phyloP scores from a whole-genome alignment of 2,329 filamentous ascomycete genomes.

The Aspergillus aculeatus region DNA sequence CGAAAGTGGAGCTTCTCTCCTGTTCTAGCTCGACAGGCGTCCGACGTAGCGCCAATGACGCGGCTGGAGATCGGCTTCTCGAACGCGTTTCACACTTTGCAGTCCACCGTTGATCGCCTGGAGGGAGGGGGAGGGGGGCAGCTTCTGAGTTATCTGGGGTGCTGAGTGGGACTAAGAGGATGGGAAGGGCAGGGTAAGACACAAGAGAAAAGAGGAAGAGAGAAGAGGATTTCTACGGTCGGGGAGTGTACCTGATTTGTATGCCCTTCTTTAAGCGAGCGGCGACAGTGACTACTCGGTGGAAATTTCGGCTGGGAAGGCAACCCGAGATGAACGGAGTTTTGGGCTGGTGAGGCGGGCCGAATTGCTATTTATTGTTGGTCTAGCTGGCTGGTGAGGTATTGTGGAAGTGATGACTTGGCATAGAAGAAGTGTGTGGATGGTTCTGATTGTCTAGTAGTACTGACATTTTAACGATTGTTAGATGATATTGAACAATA shows the following conservation, averaged over 20 bases:
- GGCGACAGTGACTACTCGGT: neutral
- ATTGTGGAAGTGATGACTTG: no score
- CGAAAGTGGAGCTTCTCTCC: slow-evolving; percentile 3
- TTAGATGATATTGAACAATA: no score
- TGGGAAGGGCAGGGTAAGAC: neutral
- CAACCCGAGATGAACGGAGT: no score
- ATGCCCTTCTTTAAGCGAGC: neutral
- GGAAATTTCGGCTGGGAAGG: no score
- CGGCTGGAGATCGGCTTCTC: slow-evolving; percentile 13
- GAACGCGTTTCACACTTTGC: slow-evolving; percentile 13
- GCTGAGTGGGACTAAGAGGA: neutral
- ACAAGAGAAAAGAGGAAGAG: neutral
- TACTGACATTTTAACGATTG: no score
- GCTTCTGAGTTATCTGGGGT: neutral
- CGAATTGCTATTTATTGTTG: no score
- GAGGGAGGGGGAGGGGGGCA: neutral
- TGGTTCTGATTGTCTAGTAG: no score
- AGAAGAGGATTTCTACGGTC: neutral
- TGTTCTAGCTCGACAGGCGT: neutral
- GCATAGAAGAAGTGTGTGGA: no score
- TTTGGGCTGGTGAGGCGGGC: no score
- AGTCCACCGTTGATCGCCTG: slow-evolving; percentile 7
- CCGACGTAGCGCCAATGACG: slow-evolving; percentile 4
- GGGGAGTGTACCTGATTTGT: neutral
- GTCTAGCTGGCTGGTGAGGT: no score